A percentile compares a stretch with the other conserved stretches of the same genome.
These are phyloP conservation scores for Entomortierella parvispora DNA, from an alignment of 192 early-diverging fungal genomes.

Conservation along the genomic window DNA sequence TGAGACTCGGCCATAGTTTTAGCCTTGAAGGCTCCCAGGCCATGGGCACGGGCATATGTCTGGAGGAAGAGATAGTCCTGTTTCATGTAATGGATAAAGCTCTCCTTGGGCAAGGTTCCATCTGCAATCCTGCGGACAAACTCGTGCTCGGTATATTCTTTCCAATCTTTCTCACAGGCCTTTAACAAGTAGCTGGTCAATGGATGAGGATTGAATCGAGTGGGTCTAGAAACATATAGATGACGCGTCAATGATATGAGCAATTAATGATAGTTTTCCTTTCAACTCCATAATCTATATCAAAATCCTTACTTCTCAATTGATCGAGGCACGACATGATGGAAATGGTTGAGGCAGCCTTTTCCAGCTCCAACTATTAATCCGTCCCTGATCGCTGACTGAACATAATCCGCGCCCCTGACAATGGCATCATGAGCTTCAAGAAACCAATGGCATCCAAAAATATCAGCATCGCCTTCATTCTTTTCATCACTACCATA, in stretches of 20 bases:
- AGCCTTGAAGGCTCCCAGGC: constrained; percentile 80
- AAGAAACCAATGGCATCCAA: too few species aligned
- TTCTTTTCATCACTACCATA: too few species aligned
- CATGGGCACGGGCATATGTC: constrained; percentile 81
- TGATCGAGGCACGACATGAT: constrained; percentile 54
- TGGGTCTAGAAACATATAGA: constrained; percentile 41
- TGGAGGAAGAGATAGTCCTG: constrained; percentile 87
- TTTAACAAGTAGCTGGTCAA: constrained; percentile 58
- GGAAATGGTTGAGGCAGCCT: constrained; percentile 84
- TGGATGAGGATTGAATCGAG: constrained; percentile 55
- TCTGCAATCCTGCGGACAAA: constrained; percentile 83
- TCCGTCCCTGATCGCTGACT: constrained; percentile 69
- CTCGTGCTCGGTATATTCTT: constrained; percentile 71
- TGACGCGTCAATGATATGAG: background rate
- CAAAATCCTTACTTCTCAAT: constrained; percentile 52
- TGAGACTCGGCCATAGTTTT: constrained; percentile 64
- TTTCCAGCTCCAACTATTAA: constrained; percentile 73
- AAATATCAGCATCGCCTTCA: too few species aligned
- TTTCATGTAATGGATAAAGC: constrained; percentile 81
- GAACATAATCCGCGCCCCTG: constrained; percentile 68
- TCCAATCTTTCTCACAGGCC: constrained; percentile 62
- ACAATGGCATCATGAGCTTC: constrained; percentile 64
- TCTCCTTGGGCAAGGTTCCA: constrained; percentile 74
- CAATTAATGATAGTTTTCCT: too few species aligned
- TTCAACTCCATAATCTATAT: background rate